Base-by-base conservation (phyloP, 441 rosid species). In the Populus hybrid region DNA sequence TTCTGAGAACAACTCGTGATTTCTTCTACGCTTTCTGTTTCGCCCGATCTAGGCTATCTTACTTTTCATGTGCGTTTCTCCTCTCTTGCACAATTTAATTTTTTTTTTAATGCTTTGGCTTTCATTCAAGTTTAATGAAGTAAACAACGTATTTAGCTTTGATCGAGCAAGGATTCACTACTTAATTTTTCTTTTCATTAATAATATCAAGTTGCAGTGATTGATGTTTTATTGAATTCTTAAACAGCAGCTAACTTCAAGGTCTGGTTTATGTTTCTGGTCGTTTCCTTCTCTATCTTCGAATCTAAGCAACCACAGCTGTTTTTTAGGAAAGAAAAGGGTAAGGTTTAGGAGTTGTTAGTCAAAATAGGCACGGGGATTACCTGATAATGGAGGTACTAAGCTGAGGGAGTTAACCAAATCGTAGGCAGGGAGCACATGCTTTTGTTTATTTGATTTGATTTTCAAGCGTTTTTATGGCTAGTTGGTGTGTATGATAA, bases 281-380 rank as follows among this genome's bases (percentile, higher is more conserved):
- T 77, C 70, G 61, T 26, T 18, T 61, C 72, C 30, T 72, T 76
- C 64, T 71, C 11, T 57, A 23, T 71, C 81, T 74, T 80, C 68
- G 65, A 74, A 78, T 64, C 38, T 79, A 83, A 77, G 85, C 74
- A 75, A 79, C 46, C 35, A 34, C 35, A 26, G 35, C 77, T 72
- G 40, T 69, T 73, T 40, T 40, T 10, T 40, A 34, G 36, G 5
- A 3, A 40, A 40, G 4, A 59, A 40, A 34, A 71, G 68, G 36
- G 38, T 32, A 67, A 10, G 79, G 9, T 42, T 32, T 69, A n/a
- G 35, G 35, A 12, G 53, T 35, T 80, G 30, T 65, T 77, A 32
- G 72, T 75, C 26, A 75, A 78, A 73, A 67, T 30, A 18, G 71
- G 70, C 70, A 71, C 59, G 73, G 63, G 72, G 79, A 71, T 75